Percentiles rank a stretch among this genome's conserved stretches.
These are phyloP conservation scores for Polytrichum commune DNA, from an alignment of 225 moss, liverwort and hornwort species.

Conservation along the genomic window DNA sequence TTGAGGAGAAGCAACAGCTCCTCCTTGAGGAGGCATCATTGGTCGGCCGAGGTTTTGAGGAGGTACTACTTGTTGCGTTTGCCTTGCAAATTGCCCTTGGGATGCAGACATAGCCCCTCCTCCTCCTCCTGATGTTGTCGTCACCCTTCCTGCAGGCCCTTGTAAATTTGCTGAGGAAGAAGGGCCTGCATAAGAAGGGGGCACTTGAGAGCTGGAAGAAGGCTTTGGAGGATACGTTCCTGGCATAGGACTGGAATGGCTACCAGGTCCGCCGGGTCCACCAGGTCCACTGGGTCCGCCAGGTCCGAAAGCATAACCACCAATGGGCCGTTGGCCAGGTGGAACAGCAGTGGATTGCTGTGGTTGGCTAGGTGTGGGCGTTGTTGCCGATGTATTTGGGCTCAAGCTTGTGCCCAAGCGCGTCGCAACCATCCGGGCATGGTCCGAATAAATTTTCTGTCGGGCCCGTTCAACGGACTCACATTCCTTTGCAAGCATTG, in stretches of 20 bases:
- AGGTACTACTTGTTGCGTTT: constrained; percentile 34
- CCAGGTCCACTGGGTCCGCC: constrained; percentile 40
- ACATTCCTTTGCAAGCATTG: constrained; percentile 83
- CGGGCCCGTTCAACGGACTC: constrained; percentile 91
- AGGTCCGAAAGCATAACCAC: constrained; percentile 36
- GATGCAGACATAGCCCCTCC: constrained; percentile 42
- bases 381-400: constrained; percentile 21
- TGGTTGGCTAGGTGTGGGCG: too few relatives aligned
- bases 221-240: constrained; percentile 29
- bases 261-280: constrained; percentile 54
- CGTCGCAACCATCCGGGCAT: constrained; percentile 77
- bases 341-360: constrained; percentile 4
- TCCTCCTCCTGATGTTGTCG: constrained; percentile 9
- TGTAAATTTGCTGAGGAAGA: constrained; percentile 30
- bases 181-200: constrained; percentile 24
- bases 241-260: constrained; percentile 26
- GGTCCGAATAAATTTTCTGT: constrained; percentile 77
- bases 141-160: constrained; percentile 38
- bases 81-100: constrained; percentile 42
- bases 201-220: constrained; percentile 43
- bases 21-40: constrained; percentile 24
- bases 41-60: constrained; percentile 30
- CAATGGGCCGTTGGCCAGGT: constrained; percentile 23
- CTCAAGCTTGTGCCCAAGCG: constrained; percentile 62
- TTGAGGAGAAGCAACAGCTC: constrained; percentile 27